These are phyloP conservation scores for Buddleja alternifolia DNA, from an alignment of 257 asterid species.

Conservation along the genomic window DNA sequence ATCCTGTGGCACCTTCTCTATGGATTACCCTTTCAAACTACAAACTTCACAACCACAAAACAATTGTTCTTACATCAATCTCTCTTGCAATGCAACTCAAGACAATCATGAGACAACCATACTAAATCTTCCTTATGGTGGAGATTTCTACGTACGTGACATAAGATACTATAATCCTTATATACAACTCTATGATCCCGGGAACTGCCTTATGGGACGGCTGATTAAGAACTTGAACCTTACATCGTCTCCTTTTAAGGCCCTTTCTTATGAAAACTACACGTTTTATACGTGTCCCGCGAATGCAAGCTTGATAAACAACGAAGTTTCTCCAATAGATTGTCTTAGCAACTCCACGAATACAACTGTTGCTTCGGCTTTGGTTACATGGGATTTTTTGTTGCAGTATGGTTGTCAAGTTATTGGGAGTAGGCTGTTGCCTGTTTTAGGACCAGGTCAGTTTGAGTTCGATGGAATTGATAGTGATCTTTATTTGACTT, in stretches of 20 bases:
- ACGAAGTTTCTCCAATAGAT: neutral
- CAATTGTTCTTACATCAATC: constrained; percentile 13
- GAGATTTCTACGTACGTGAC: constrained; percentile 24
- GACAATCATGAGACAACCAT: too few species aligned
- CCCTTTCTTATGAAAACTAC: constrained; percentile 15
- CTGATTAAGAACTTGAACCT: constrained; percentile 34
- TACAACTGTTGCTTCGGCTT: constrained; percentile 10
- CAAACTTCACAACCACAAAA: neutral
- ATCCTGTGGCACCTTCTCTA: constrained; percentile 8
- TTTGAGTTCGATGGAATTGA: neutral
- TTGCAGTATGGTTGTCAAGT: too few species aligned
- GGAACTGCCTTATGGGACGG: constrained; percentile 27
- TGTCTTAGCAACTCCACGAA: constrained; percentile 39
- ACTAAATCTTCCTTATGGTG: constrained; percentile 21
- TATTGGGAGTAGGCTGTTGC: constrained; percentile 19
- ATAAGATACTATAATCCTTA: too few species aligned
- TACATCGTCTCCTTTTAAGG: constrained; percentile 24
- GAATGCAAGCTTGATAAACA: too few species aligned
- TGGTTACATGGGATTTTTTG: constrained; percentile 10
- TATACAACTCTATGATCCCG: constrained; percentile 36
- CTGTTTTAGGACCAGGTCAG: constrained; percentile 1
- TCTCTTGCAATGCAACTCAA: constrained; percentile 14
- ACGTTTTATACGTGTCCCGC: constrained; percentile 28
- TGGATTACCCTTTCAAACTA: constrained; percentile 28
- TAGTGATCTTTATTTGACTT: constrained; percentile 22